Evolutionary conservation across 129 eudicot species (phyloP), one percentile per base, ranked within the genome.

Genomic region (Artemisia tridentata): DNA sequence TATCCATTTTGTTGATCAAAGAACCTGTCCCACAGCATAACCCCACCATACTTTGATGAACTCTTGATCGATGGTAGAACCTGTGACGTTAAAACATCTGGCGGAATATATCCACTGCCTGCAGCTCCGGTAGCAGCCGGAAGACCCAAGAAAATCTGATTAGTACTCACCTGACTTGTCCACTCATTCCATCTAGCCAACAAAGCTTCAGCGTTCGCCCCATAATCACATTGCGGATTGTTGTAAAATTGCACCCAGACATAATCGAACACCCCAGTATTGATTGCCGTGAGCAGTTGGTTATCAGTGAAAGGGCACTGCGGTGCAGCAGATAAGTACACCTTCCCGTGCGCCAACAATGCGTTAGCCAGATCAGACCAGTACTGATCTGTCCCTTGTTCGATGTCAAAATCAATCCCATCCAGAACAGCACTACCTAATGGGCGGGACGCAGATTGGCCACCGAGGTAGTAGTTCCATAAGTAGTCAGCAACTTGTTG

Each of bases 171-270:
- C n/a, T n/a, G n/a, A n/a, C n/a, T n/a, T n/a, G n/a, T n/a, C n/a
- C n/a, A n/a, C n/a, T n/a, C n/a, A 29, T 80, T 89, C 96, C 96
- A 89, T 8, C 77, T 38, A 13, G 79, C 80, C 18, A 84, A 47
- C 3, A 89, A 79, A 63, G 75, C 78, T 19, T 72, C 76, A 55
- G 83, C 88, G 25, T 65, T 72, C 9, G 14, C 77, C 0, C 72
- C 63, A 29, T 82, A 90, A 3, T 84, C 71, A 43, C 92, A 90
- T 65, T 72, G 80, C 0, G 18, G 63, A 23, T 89, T 87, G 81
- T 89, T 89, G 78, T 81, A 89, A 31, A 89, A 89, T 49, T 86
- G 92, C 52, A 89, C 80, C 96, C 96, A 86, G 29, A 89, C 85
- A 23, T 83, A 89, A 77, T 86, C 96, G 53, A 86, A 86, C 17